Evolutionary conservation across 2,329 filamentous ascomycete species (phyloP).

Genomic region (Annulohypoxylon truncatum): DNA sequence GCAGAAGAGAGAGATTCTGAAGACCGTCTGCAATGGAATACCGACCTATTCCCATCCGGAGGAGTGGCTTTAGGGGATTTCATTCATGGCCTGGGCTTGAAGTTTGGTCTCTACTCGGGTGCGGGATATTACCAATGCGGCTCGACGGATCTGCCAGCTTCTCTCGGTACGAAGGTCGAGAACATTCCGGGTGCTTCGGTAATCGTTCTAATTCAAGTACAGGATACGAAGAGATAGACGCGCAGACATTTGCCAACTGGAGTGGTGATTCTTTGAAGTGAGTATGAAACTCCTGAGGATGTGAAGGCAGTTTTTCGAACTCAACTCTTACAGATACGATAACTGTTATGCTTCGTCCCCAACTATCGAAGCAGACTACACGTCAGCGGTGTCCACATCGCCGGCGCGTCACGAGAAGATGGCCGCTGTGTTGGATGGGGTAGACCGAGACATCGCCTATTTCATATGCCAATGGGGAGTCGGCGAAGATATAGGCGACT

Average conservation of each 20-base stretch:
- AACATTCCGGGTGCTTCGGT: not conserved
- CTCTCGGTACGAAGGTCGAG: slow-evolving; percentile 51
- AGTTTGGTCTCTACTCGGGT: slow-evolving; percentile 67
- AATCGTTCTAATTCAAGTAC: not conserved
- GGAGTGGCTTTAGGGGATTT: slow-evolving; percentile 61
- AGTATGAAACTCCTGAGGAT: slow-evolving; percentile 26
- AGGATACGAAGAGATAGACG: slow-evolving; percentile 58
- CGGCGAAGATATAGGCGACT: slow-evolving; percentile 59
- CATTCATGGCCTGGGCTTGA: slow-evolving; percentile 60
- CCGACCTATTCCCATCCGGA: slow-evolving; percentile 60
- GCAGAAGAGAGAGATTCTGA: slow-evolving; percentile 54
- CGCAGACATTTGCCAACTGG: slow-evolving; percentile 57
- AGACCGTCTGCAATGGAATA: slow-evolving; percentile 62
- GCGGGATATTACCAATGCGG: slow-evolving; percentile 59
- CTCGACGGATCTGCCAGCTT: slow-evolving; percentile 56
- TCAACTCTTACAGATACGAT: slow-evolving; percentile 54
- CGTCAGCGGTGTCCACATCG: slow-evolving; percentile 54
- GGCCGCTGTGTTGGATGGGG: slow-evolving; percentile 55
- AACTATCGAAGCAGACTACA: slow-evolving; percentile 57
- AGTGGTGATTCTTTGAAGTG: slow-evolving; percentile 65
- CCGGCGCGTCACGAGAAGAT: slow-evolving; percentile 59
- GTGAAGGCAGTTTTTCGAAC: not conserved
- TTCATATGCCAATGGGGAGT: slow-evolving; percentile 67
- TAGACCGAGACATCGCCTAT: slow-evolving; percentile 58
- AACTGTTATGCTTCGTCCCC: slow-evolving; percentile 61